A percentile compares a stretch with the other conserved stretches of the same genome.
Evolutionary conservation across 139 green algal genomes (phyloP).

Genomic region (Chlorella sp.): DNA sequence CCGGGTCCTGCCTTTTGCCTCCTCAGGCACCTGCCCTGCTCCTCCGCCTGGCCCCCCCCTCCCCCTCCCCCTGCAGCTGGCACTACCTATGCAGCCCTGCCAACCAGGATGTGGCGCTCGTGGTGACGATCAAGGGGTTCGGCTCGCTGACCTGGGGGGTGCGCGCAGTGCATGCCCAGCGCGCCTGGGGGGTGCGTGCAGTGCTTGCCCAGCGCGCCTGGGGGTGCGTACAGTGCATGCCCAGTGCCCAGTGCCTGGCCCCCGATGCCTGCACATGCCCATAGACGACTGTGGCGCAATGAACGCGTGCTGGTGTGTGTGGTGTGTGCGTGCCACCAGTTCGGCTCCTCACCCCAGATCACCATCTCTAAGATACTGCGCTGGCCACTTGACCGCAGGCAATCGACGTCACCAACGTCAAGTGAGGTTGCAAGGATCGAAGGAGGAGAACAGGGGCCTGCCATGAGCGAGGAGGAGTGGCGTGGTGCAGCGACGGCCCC

Average conservation of each 20-base stretch:
- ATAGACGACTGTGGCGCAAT: too few relatives aligned
- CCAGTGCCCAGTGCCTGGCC: too few relatives aligned
- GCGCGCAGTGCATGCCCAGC: not conserved
- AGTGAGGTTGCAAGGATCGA: not conserved
- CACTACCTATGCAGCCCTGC: conserved; percentile 9
- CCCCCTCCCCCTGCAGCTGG: conserved; percentile 8
- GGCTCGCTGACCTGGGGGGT: conserved; percentile 27
- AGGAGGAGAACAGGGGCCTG: too few relatives aligned
- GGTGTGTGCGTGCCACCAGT: not conserved
- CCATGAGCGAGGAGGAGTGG: too few relatives aligned
- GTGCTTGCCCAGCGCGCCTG: too few relatives aligned
- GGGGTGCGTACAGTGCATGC: too few relatives aligned
- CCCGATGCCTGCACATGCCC: too few relatives aligned
- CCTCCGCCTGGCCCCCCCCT: not conserved
- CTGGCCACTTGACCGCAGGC: not conserved
- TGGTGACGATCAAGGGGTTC: conserved; percentile 29
- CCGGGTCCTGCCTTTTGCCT: too few relatives aligned
- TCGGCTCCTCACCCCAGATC: not conserved
- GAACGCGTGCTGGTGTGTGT: not conserved
- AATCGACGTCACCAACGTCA: conserved; percentile 38
- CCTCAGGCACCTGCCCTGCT: too few relatives aligned
- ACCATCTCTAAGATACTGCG: too few relatives aligned
- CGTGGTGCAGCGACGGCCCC: too few relatives aligned
- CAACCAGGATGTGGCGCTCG: conserved; percentile 24
- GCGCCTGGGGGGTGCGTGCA: not conserved